Evolutionary conservation across 192 early-diverging fungal genomes (phyloP).

Genomic region (Coemansia sp.): DNA sequence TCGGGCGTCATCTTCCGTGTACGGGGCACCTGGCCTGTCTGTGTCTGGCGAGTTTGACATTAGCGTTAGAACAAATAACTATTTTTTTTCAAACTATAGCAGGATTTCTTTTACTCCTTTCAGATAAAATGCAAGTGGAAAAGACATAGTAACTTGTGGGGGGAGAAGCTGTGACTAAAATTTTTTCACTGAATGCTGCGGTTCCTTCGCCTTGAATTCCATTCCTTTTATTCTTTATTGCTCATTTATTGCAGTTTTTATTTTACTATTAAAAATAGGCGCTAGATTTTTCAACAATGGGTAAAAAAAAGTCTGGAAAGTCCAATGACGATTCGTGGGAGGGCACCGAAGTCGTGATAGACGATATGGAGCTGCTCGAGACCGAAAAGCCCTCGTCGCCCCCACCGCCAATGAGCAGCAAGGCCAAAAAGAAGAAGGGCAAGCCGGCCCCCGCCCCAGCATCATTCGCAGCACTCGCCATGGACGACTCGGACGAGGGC

Average conservation of each 20-base stretch:
- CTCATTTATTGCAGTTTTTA: background rate
- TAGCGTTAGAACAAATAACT: background rate
- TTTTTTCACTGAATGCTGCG: background rate
- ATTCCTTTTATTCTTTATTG: background rate
- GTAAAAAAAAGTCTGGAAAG: constrained; percentile 19
- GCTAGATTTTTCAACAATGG: constrained; percentile 9
- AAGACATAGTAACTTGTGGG: no score
- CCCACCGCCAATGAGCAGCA: background rate
- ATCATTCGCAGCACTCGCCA: constrained; percentile 23
- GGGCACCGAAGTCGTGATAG: constrained; percentile 4
- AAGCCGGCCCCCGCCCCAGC: constrained; percentile 2
- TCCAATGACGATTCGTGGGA: constrained; percentile 1
- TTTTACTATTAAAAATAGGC: no score
- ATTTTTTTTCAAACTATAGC: no score
- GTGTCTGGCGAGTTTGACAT: background rate
- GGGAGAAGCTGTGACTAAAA: no score
- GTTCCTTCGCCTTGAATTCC: background rate
- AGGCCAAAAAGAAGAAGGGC: constrained; percentile 31
- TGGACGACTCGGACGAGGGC: constrained; percentile 41
- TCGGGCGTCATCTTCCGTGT: constrained; percentile 11
- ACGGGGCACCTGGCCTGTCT: background rate
- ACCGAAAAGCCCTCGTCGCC: background rate
- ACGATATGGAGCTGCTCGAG: constrained; percentile 2
- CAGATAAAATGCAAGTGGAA: no score
- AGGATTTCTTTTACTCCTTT: no score